These are phyloP conservation scores for Aspergillus tamarii DNA, from an alignment of 2,329 filamentous ascomycete genomes.

Conservation along the genomic window DNA sequence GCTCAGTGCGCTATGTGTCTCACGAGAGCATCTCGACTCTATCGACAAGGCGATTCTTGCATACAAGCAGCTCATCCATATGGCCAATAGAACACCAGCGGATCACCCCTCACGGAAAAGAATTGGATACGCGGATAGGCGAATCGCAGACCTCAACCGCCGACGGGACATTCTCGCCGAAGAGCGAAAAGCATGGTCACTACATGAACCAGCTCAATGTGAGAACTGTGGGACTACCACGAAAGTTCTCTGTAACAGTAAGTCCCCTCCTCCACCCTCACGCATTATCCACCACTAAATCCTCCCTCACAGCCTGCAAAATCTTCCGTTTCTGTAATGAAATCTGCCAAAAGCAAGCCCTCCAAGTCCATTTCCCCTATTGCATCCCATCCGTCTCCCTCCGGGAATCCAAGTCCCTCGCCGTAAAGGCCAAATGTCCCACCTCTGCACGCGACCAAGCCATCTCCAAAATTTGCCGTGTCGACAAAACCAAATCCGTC, in stretches of 20 bases:
- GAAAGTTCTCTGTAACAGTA: constrained; percentile 30
- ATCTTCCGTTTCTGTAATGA: constrained; percentile 35
- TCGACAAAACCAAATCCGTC: constrained; percentile 18
- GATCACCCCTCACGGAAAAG: constrained; percentile 30
- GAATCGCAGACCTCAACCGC: constrained; percentile 31
- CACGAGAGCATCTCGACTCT: constrained; percentile 31
- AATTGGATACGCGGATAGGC: constrained; percentile 31
- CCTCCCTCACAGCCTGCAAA: constrained; percentile 29
- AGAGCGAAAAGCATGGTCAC: constrained; percentile 31
- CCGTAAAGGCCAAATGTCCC: constrained; percentile 32
- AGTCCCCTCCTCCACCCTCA: constrained; percentile 9
- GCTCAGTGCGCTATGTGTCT: constrained; percentile 34
- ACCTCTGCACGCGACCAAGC: constrained; percentile 28
- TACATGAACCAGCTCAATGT: constrained; percentile 28
- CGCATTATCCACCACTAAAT: not conserved
- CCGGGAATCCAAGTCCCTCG: constrained; percentile 35
- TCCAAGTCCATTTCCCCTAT: constrained; percentile 19
- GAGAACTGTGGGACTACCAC: constrained; percentile 26
- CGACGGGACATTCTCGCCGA: constrained; percentile 29
- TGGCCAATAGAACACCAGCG: constrained; percentile 28
- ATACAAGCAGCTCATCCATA: constrained; percentile 32
- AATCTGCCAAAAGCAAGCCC: constrained; percentile 25
- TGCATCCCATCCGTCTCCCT: constrained; percentile 36
- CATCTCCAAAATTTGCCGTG: constrained; percentile 28
- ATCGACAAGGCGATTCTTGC: constrained; percentile 34